Evolutionary conservation across 1,284 basidiomycete species (phyloP), one percentile per base, ranked within the genome.

Genomic region (Irpex sp.): DNA sequence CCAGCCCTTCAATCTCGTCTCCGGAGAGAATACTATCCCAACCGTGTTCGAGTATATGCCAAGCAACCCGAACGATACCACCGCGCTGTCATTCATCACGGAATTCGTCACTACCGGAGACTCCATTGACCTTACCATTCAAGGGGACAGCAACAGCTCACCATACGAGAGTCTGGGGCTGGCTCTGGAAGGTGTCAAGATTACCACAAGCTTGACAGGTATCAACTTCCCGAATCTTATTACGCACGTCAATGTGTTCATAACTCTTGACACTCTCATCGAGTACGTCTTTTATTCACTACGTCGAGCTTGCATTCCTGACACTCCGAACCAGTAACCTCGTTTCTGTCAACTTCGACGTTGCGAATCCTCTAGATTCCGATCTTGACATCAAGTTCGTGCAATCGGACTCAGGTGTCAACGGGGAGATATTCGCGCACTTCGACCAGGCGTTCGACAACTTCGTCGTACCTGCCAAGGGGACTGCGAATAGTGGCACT

Each of bases 11-110:
- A 70, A 86, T 67, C 78, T 92, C 46, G 74, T 81, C 35, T 87
- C 88, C 0, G 89, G 89, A 59, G 71, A 77, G 62, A 89, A 90
- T 67, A 68, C 69, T 2, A 70, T 87, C 26, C 61, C 77, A 0
- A 77, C 87, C 4, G 85, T 89, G 69, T 91, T 92, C 78, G 86
- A 81, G 64, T 93, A 92, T 68, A 74, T 80, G 66, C 90, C 90
- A 0, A 77, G 77, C 6, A 75, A 90, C 71, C 79, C 84, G 7
- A 90, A 90, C 67, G 83, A 90, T 67, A 86, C 87, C 2, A 75
- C 78, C 15, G 88, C 90, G 1, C 84, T 88, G 72, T 79, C 78
- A 33, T 66, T 64, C 66, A 26, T 63, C 64, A 66, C 80, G 19
- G 70, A 76, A 46, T 89, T 88, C 71, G 76, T 89, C 46, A 85